Base-by-base conservation (phyloP, 139 green algal genomes). In the Tetradesmus lagerheimii region DNA sequence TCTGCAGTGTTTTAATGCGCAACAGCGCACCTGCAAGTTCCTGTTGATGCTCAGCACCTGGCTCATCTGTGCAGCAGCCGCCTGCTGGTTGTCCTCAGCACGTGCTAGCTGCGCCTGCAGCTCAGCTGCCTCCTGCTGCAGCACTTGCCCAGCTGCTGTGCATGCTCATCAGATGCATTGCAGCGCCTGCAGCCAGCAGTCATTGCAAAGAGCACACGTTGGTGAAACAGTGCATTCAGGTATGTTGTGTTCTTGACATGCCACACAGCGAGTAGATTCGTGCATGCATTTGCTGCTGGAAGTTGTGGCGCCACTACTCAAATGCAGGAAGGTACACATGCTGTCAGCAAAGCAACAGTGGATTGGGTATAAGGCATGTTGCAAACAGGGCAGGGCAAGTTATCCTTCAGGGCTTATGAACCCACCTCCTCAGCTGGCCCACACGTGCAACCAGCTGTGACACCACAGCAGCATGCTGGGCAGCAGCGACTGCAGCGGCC, bases 11-110 rank as follows among this genome's bases (percentile, higher is more conserved):
- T 31, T 18, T 18, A 76, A 8, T 37, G 64, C 64, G 0, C 64
- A 23, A 4, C n/a, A 37, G 8, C 39, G 45, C 47, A 86, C 80
- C 80, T 86, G 80, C n/a, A 86, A 20, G n/a, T 86, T 50, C 47
- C 66, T 86, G 80, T 50, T 86, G 45, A 86, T 86, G 29, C 20
- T 34, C 12, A 86, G 80, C 45, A 86, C 80, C 37, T 39, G 29
- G 45, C 45, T 86, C 9, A 74, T 86, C 45, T 86, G 80, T 74
- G 80, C 39, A 71, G 80, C 80, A 71, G 80, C 5, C 6, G 53
- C 45, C 45, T 86, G 80, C 80, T 86, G 80, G 34, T 86, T 74
- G 45, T 74, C 45, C 15, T 31, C 80, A 31, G 80, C 45, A 29
- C 43, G 64, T 20, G 34, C 45, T 15, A 86, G 27, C 34, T 75